Percentiles rank a stretch among this genome's conserved stretches.
Evolutionary conservation across 805 yeast species (phyloP).

Genomic region (Suhomyces pyralidae): DNA sequence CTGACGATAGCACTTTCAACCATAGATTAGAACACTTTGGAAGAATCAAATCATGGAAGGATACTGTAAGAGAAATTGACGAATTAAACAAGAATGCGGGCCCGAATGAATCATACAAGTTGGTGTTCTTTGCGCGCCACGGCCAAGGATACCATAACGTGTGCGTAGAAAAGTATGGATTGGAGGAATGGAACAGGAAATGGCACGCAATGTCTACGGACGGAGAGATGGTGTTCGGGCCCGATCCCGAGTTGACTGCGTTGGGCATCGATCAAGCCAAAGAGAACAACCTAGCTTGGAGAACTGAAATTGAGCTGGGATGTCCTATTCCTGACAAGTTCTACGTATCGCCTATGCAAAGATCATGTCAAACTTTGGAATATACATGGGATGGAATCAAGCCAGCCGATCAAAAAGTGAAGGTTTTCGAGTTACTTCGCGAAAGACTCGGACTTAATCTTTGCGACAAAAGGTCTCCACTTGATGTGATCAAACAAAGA

Average conservation of each 20-base stretch:
- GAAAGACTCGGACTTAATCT: constrained; percentile 60
- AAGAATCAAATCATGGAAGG: constrained; percentile 39
- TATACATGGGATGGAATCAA: constrained; percentile 47
- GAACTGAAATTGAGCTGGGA: constrained; percentile 40
- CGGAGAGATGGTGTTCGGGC: constrained; percentile 55
- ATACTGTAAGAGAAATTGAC: constrained; percentile 28
- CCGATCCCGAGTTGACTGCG: constrained; percentile 58
- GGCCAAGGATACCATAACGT: constrained; percentile 70
- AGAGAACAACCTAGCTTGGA: constrained; percentile 45
- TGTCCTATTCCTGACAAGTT: constrained; percentile 56
- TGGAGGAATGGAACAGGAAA: constrained; percentile 53
- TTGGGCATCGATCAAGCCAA: constrained; percentile 56
- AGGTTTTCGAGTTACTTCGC: constrained; percentile 47
- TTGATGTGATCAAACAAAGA: constrained; percentile 35
- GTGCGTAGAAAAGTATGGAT: constrained; percentile 53
- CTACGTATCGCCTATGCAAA: constrained; percentile 61
- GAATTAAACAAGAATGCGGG: constrained; percentile 34
- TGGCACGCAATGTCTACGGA: constrained; percentile 54
- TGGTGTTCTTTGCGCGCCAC: constrained; percentile 58
- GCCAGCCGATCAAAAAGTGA: constrained; percentile 18
- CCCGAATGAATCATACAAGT: constrained; percentile 42
- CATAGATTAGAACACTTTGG: constrained; percentile 46
- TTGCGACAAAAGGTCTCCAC: constrained; percentile 56
- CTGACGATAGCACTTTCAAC: constrained; percentile 48
- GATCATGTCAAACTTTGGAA: constrained; percentile 56